Conservation (phyloP, 495 filamentous ascomycete species). For the Penicillium macrosclerotiorum region DNA sequence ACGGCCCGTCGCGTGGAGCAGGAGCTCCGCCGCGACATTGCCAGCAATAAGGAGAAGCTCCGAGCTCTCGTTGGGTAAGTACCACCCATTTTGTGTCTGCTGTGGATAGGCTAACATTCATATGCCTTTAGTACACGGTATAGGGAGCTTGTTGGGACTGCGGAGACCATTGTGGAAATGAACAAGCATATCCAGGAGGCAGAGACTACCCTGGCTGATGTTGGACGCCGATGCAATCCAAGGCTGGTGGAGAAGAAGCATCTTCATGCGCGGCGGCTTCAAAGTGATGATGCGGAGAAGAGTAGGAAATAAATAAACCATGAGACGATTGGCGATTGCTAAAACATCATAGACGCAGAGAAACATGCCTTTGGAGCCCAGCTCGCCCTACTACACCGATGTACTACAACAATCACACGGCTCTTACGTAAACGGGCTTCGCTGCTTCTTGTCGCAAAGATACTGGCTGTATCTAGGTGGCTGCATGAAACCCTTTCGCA, state of each 20-base stretch:
- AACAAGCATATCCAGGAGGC: slow-evolving; percentile 70
- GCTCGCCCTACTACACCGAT: slow-evolving; percentile 60
- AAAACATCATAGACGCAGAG: slow-evolving; percentile 43
- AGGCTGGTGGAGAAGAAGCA: slow-evolving; percentile 66
- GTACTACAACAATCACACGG: slow-evolving; percentile 51
- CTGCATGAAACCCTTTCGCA: slow-evolving; percentile 66
- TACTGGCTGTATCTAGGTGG: slow-evolving; percentile 72
- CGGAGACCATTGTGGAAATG: slow-evolving; percentile 90
- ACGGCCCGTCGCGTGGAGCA: slow-evolving; percentile 61
- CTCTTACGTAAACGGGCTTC: slow-evolving; percentile 58
- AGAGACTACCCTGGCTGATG: slow-evolving; percentile 64
- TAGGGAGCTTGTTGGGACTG: slow-evolving; percentile 86
- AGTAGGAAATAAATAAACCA: slow-evolving; percentile 32
- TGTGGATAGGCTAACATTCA: slow-evolving; percentile 8
- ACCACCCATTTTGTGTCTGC: background rate
- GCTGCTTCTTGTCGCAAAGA: slow-evolving; percentile 69
- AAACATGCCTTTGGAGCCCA: slow-evolving; percentile 60
- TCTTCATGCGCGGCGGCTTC: slow-evolving; percentile 59
- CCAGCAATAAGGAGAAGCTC: slow-evolving; percentile 82
- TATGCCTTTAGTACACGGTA: slow-evolving; percentile 66
- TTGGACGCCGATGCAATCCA: slow-evolving; percentile 78
- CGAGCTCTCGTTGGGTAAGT: slow-evolving; percentile 83
- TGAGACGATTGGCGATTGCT: slow-evolving; percentile 19
- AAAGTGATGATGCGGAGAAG: slow-evolving; percentile 41
- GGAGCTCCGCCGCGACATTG: slow-evolving; percentile 62